These are phyloP conservation scores for Suaeda aralocaspica DNA, from an alignment of 148 eudicot species.

Conservation along the genomic window DNA sequence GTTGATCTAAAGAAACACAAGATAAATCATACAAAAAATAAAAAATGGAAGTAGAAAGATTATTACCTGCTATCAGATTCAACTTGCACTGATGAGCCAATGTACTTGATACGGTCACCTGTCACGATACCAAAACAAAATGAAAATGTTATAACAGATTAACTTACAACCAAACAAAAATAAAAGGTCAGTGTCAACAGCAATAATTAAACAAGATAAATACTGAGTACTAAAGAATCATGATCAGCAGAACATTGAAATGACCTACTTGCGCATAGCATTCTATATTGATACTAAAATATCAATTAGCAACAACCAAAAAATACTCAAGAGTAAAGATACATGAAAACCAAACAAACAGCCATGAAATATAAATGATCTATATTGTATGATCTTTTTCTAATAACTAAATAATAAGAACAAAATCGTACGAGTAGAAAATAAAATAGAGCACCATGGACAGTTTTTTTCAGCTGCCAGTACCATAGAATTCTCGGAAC, in stretches of 20 bases:
- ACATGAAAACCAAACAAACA: background rate
- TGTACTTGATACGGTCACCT: conserved; percentile 95
- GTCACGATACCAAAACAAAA: conserved; percentile 23
- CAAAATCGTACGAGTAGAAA: background rate
- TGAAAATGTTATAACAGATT: background rate
- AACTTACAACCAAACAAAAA: background rate
- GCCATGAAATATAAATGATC: background rate
- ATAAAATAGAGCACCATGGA: no score
- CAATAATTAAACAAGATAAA: background rate
- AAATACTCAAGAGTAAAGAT: background rate
- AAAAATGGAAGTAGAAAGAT: conserved; percentile 2
- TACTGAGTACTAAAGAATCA: background rate
- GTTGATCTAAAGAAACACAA: conserved; percentile 2
- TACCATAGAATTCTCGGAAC: background rate
- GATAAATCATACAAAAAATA: background rate
- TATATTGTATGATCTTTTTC: background rate
- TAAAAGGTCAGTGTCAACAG: background rate
- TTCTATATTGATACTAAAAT: background rate
- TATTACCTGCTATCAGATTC: conserved; percentile 73
- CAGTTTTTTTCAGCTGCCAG: background rate
- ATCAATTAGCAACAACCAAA: background rate
- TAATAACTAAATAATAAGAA: background rate
- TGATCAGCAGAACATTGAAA: background rate
- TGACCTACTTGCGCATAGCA: background rate
- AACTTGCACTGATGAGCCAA: conserved; percentile 52